Evolutionary conservation across 306 rosid species (phyloP).

Genomic region (Ochetophila trinervis): DNA sequence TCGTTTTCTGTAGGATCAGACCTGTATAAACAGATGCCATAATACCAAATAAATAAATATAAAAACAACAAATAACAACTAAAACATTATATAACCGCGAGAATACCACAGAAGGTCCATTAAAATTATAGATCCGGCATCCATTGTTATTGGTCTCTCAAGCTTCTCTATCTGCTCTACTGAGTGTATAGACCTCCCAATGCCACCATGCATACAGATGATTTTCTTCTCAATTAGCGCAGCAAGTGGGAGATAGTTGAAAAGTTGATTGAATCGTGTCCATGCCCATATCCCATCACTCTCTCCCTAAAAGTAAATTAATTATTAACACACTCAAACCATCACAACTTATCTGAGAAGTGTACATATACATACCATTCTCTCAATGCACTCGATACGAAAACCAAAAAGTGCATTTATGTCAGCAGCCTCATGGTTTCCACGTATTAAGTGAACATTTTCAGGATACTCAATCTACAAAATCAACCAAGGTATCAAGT

Average conservation of each 20-base stretch:
- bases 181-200: slow-evolving; percentile 91
- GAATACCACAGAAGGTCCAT: slow-evolving; percentile 94
- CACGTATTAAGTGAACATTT: slow-evolving; percentile 94
- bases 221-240: slow-evolving; percentile 98
- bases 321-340: slow-evolving; percentile 30
- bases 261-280: slow-evolving; percentile 99
- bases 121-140: slow-evolving; percentile 91
- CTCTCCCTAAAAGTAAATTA: slow-evolving; percentile 70
- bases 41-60: slow-evolving; percentile 12
- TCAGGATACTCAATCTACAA: slow-evolving; percentile 96
- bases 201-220: slow-evolving; percentile 99
- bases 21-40: slow-evolving; percentile 49
- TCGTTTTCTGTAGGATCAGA: slow-evolving; percentile 99
- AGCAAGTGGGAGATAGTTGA: slow-evolving; percentile 95
- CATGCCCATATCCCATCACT: slow-evolving; percentile 99
- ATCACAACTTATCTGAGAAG: slow-evolving; percentile 26
- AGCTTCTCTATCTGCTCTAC: slow-evolving; percentile 98
- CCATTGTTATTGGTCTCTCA: slow-evolving; percentile 98
- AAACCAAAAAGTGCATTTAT: slow-evolving; percentile 98
- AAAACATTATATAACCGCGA: slow-evolving; percentile 20
- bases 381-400: slow-evolving; percentile 98
- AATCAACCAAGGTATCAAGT: slow-evolving; percentile 29
- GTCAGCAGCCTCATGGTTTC: slow-evolving; percentile 99
- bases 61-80: neutral
- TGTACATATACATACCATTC: slow-evolving; percentile 67